Evolutionary conservation across 768 basidiomycete species (phyloP), one percentile per base, ranked within the genome.

Genomic region (Termitomyces sp.): DNA sequence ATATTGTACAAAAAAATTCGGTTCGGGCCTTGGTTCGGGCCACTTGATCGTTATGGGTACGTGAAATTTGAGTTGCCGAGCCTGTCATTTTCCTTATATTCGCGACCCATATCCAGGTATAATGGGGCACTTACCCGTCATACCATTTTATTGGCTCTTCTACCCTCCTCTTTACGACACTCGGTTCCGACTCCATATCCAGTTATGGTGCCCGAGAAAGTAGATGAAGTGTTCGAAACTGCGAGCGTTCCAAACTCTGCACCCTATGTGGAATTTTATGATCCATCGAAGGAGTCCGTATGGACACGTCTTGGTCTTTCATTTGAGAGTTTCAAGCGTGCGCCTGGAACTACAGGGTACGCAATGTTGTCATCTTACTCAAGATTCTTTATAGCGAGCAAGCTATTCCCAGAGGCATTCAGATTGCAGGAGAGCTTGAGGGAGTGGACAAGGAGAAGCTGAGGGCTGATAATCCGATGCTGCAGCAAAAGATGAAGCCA

Each of bases 401-500:
- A 9, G 43, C 37, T 6, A 33, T 23, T n/a, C 8, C 30, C 37
- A 77, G 75, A 63, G 75, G 74, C 53, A 72, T 75, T 44, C 64
- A 69, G 53, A 65, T 77, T 41, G 66, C 65, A 19, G 76, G 77
- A 53, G 50, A 61, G 48, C 49, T 50, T 4, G 49, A 50, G 3
- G 71, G 71, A 67, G 62, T 73, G 33, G 72, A 77, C 57, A 26
- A 71, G 5, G 74, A 75, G 57, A 66, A 62, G 21, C 50, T 75
- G 50, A 62, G 71, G 57, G 73, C 72, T 23, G 74, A 77, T 28
- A 70, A 71, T 19, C 76, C 77, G 10, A 75, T 77, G 73, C 64
- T 78, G 19, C 77, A 78, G 56, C 75, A 75, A 58, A 75, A 77
- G 66, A 75, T 78, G 75, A 77, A 77, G 67, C 73, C 73, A 10